A percentile compares a stretch with the other conserved stretches of the same genome.
Conservation (phyloP, 371 early-diverging fungal species). For the Blakeslea trispora region DNA sequence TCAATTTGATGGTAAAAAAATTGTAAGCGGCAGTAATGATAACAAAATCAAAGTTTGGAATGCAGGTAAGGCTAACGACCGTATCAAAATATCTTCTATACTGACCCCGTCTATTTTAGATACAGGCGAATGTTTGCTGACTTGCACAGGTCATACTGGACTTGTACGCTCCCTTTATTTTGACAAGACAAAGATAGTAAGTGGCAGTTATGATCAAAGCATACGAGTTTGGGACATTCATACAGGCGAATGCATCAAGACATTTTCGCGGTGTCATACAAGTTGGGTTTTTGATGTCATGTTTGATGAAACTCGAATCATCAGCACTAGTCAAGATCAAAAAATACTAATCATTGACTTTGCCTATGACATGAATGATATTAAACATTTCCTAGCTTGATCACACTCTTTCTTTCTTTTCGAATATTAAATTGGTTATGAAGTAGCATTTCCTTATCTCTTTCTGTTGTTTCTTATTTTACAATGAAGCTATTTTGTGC, state of each 20-base stretch:
- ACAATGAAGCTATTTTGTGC: no score
- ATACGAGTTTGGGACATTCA: conserved; percentile 92
- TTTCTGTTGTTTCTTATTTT: no score
- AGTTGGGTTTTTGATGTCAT: conserved; percentile 95
- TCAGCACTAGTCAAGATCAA: conserved; percentile 76
- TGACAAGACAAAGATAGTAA: conserved; percentile 55
- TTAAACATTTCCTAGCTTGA: not conserved
- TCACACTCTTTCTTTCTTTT: not conserved
- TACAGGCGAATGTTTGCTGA: conserved; percentile 73
- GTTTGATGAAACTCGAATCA: conserved; percentile 72
- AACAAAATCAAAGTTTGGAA: conserved; percentile 94
- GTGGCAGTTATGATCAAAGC: conserved; percentile 84
- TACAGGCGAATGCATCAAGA: conserved; percentile 36
- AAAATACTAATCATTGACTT: conserved; percentile 83
- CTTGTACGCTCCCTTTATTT: conserved; percentile 90
- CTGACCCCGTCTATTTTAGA: conserved; percentile 21
- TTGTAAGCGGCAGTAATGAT: conserved; percentile 94
- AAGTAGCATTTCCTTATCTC: no score
- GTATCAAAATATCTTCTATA: not conserved
- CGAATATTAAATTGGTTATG: no score
- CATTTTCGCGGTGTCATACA: conserved; percentile 66
- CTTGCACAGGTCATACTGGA: conserved; percentile 79
- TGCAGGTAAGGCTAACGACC: conserved; percentile 33
- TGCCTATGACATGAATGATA: conserved; percentile 38
- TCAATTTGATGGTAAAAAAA: conserved; percentile 83